Percentiles rank a stretch among this genome's conserved stretches.
Evolutionary conservation across 768 basidiomycete genomes (phyloP).

Genomic region (Mycena pura): DNA sequence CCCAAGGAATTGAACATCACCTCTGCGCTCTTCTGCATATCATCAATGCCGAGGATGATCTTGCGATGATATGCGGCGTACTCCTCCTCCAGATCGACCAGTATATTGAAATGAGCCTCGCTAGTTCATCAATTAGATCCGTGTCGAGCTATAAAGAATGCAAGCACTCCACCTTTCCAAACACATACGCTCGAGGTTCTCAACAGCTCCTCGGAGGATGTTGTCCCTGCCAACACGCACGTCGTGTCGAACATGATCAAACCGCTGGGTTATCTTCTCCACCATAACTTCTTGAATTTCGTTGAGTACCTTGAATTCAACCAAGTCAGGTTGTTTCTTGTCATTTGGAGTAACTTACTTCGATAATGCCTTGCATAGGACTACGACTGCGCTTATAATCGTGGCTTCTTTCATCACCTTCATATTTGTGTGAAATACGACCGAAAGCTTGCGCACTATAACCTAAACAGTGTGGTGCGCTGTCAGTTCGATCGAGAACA

Average conservation of each 20-base stretch:
- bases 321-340: not conserved
- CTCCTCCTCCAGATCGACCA: constrained; percentile 62
- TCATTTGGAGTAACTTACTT: constrained; percentile 39
- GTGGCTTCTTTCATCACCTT: constrained; percentile 1
- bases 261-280: constrained; percentile 52
- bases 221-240: constrained; percentile 51
- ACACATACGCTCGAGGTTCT: constrained; percentile 52
- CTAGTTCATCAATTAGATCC: constrained; percentile 38
- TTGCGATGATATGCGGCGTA: constrained; percentile 53
- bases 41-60: constrained; percentile 48
- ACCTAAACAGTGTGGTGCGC: constrained; percentile 10
- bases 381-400: constrained; percentile 11
- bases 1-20: constrained; percentile 43
- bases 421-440: not conserved
- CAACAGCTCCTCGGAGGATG: constrained; percentile 53
- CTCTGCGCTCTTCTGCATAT: constrained; percentile 47
- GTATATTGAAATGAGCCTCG: constrained; percentile 54
- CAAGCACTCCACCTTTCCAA: constrained; percentile 45
- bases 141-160: not conserved
- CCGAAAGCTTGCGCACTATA: not conserved
- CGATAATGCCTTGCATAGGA: constrained; percentile 43
- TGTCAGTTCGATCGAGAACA: not conserved
- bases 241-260: constrained; percentile 54
- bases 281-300: constrained; percentile 59
- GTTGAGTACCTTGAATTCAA: constrained; percentile 48